Evolutionary conservation across 805 yeast genomes (phyloP).

Genomic region (Henningerozyma blattae): DNA sequence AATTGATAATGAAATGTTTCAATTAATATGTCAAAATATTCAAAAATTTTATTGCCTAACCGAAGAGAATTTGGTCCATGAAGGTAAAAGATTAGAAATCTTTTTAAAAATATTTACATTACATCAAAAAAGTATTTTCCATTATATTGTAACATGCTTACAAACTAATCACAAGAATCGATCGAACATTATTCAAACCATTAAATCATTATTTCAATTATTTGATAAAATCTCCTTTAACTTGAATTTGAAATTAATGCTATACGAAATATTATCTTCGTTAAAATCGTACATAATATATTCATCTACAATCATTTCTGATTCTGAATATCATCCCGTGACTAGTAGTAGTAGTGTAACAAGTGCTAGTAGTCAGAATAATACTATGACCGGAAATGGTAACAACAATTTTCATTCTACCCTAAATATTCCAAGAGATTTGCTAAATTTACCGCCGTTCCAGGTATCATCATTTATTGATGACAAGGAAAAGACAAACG

Average conservation of each 20-base stretch:
- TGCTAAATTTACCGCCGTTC: conserved; percentile 21
- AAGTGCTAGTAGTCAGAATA: neutral
- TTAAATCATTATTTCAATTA: conserved; percentile 8
- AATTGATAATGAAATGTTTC: neutral
- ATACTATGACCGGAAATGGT: neutral
- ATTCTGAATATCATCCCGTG: too few relatives aligned
- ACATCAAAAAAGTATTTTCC: conserved; percentile 18
- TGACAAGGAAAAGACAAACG: conserved; percentile 1
- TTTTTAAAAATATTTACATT: conserved; percentile 18
- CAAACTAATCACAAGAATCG: neutral
- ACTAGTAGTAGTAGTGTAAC: conserved; percentile 1
- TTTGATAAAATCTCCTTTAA: conserved; percentile 19
- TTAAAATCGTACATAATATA: conserved; percentile 19
- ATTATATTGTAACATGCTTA: conserved; percentile 11
- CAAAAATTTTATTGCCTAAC: neutral
- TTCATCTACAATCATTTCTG: conserved; percentile 8
- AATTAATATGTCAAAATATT: neutral
- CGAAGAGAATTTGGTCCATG: neutral
- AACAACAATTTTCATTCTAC: neutral
- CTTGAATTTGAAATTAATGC: conserved; percentile 18
- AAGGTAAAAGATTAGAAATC: conserved; percentile 11
- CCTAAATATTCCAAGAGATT: conserved; percentile 13
- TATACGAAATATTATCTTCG: conserved; percentile 22
- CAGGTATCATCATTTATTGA: conserved; percentile 22
- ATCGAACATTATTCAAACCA: neutral